Evolutionary conservation across 768 basidiomycete genomes (phyloP).

Genomic region (Psilocybe cubensis): DNA sequence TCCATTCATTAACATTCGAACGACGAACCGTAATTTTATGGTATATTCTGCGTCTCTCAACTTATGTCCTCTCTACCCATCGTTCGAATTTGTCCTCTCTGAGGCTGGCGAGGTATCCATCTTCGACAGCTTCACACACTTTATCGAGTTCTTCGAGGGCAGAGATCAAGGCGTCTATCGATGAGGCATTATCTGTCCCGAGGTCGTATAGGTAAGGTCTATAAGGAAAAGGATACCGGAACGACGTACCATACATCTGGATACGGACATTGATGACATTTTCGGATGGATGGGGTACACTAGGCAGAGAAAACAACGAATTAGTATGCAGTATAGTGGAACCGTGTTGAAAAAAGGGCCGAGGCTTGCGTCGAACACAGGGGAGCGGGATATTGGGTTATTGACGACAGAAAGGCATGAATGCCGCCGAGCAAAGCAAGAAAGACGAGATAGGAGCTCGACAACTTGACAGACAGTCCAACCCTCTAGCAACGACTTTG

Average conservation of each 20-base stretch:
- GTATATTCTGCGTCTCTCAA: not conserved
- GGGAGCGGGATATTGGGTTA: not conserved
- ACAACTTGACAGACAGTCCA: not conserved
- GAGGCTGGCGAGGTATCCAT: conserved; percentile 66
- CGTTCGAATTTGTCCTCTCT: conserved; percentile 55
- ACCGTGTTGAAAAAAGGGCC: not conserved
- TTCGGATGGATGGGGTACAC: conserved; percentile 96
- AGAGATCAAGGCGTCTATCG: conserved; percentile 75
- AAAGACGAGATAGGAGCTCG: conserved; percentile 1
- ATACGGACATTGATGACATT: conserved; percentile 96
- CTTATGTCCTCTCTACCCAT: conserved; percentile 72
- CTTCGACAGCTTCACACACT: conserved; percentile 72
- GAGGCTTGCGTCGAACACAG: not conserved
- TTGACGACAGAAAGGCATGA: not conserved
- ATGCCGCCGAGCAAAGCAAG: not conserved
- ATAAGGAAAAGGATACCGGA: conserved; percentile 1
- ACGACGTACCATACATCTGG: conserved; percentile 94
- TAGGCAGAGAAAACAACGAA: conserved; percentile 25
- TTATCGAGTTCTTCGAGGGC: conserved; percentile 81
- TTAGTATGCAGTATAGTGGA: not conserved
- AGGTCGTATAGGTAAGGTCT: not conserved
- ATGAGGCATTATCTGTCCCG: conserved; percentile 81
- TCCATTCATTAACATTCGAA: not conserved
- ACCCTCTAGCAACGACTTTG: not conserved
- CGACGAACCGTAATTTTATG: conserved; percentile 1